Conservation (phyloP, 495 filamentous ascomycete species). For the Penicillium mononematosum region DNA sequence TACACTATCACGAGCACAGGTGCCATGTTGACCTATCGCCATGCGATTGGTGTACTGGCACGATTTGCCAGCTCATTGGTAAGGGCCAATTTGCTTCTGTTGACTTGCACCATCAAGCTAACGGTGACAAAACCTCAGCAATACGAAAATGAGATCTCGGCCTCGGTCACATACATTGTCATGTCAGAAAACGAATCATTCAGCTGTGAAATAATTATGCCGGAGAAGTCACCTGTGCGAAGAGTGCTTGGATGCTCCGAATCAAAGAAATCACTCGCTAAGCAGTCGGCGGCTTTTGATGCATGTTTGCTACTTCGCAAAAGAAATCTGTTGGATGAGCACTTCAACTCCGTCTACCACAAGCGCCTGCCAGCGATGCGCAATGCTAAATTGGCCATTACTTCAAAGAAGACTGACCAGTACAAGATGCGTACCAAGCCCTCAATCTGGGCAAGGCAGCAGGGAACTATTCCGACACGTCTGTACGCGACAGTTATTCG, state of each 20-base stretch:
- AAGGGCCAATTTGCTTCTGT: constrained; percentile 18
- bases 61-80: constrained; percentile 61
- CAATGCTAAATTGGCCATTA: constrained; percentile 85
- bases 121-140: constrained; percentile 42
- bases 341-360: constrained; percentile 70
- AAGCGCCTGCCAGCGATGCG: constrained; percentile 79
- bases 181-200: constrained; percentile 57
- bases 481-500: constrained; percentile 66
- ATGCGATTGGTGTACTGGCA: constrained; percentile 64
- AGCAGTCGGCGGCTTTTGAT: constrained; percentile 87
- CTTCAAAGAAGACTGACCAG: constrained; percentile 65
- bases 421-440: constrained; percentile 84
- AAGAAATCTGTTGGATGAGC: constrained; percentile 64
- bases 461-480: constrained; percentile 48
- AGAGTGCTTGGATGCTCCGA: constrained; percentile 60
- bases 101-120: background rate
- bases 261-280: constrained; percentile 71
- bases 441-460: constrained; percentile 62
- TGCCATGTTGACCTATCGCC: constrained; percentile 77
- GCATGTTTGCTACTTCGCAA: constrained; percentile 70
- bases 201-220: constrained; percentile 78
- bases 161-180: constrained; percentile 64
- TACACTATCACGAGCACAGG: constrained; percentile 68
- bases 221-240: constrained; percentile 69
- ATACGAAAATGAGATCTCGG: constrained; percentile 53